Percentiles rank a stretch among this genome's conserved stretches.
Evolutionary conservation across 2,329 filamentous ascomycete species (phyloP).

Genomic region (Lomentospora prolificans): DNA sequence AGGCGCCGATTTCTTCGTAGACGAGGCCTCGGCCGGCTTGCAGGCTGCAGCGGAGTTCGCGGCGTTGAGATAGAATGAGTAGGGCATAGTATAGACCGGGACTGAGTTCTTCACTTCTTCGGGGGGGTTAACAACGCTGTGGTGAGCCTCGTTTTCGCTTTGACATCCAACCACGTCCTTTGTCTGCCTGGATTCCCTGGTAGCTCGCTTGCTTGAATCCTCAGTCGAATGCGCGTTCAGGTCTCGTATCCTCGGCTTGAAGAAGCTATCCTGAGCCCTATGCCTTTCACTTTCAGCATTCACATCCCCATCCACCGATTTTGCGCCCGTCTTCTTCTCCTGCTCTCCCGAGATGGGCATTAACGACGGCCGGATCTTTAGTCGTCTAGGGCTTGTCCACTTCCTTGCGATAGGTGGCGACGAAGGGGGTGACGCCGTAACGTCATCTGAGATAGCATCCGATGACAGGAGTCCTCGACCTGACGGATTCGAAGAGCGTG

Average conservation of each 20-base stretch:
- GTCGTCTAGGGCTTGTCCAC: slow-evolving; percentile 12
- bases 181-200: not conserved
- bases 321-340: not conserved
- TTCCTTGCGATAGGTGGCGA: slow-evolving; percentile 6
- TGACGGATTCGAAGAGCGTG: not conserved
- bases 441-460: not conserved
- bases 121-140: not conserved
- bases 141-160: not conserved
- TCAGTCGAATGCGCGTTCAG: not conserved
- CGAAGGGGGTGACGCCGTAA: slow-evolving; percentile 3
- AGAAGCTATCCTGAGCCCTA: not conserved
- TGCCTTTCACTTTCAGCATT: not conserved
- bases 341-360: slow-evolving; percentile 4
- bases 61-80: slow-evolving; percentile 3
- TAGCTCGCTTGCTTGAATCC: not conserved
- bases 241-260: not conserved
- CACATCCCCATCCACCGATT: not conserved
- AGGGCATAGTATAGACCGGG: slow-evolving; percentile 7
- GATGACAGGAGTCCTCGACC: not conserved
- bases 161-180: not conserved
- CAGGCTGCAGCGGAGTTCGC: not conserved
- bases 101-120: not conserved
- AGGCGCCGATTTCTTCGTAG: slow-evolving; percentile 5
- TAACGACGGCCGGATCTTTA: slow-evolving; percentile 11
- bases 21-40: not conserved